A percentile compares a stretch with the other conserved stretches of the same genome.
Conservation (phyloP, 1,139 yeast species). For the Pichia sp. region DNA sequence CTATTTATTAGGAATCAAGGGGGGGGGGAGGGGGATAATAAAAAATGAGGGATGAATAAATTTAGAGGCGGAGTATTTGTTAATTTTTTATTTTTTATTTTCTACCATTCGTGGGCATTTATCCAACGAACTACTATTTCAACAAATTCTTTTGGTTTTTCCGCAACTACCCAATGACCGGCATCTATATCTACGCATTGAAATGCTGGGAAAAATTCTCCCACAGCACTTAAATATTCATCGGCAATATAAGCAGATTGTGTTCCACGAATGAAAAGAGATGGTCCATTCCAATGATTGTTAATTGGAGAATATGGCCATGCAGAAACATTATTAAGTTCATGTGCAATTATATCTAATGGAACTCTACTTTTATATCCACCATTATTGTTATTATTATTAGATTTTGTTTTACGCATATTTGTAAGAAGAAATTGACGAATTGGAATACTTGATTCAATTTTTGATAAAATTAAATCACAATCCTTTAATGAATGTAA, state of each 20-base stretch:
- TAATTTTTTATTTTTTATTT: slow-evolving; percentile 31
- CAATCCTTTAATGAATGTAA: slow-evolving; percentile 59
- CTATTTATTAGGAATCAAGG: too few relatives aligned
- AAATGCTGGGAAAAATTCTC: slow-evolving; percentile 72
- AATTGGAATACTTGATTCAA: slow-evolving; percentile 55
- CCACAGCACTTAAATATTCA: slow-evolving; percentile 70
- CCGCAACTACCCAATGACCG: slow-evolving; percentile 91
- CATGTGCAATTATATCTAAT: slow-evolving; percentile 35
- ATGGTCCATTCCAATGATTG: slow-evolving; percentile 62
- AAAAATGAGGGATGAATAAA: slow-evolving; percentile 45
- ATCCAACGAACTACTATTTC: slow-evolving; percentile 53
- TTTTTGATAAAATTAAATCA: slow-evolving; percentile 52
- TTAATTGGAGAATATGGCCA: slow-evolving; percentile 54
- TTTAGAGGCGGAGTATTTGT: too few relatives aligned
- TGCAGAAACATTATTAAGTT: slow-evolving; percentile 59
- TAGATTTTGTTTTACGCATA: slow-evolving; percentile 25
- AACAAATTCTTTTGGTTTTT: slow-evolving; percentile 66
- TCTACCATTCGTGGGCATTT: slow-evolving; percentile 1
- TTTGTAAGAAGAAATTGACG: slow-evolving; percentile 79
- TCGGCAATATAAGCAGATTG: slow-evolving; percentile 79
- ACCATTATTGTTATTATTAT: too few relatives aligned
- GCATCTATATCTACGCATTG: slow-evolving; percentile 65
- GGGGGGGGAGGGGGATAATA: slow-evolving; percentile 32
- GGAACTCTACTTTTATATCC: too few relatives aligned
- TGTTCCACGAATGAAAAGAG: slow-evolving; percentile 75